Evolutionary conservation across 768 basidiomycete species (phyloP).

Genomic region (Mycena pura): DNA sequence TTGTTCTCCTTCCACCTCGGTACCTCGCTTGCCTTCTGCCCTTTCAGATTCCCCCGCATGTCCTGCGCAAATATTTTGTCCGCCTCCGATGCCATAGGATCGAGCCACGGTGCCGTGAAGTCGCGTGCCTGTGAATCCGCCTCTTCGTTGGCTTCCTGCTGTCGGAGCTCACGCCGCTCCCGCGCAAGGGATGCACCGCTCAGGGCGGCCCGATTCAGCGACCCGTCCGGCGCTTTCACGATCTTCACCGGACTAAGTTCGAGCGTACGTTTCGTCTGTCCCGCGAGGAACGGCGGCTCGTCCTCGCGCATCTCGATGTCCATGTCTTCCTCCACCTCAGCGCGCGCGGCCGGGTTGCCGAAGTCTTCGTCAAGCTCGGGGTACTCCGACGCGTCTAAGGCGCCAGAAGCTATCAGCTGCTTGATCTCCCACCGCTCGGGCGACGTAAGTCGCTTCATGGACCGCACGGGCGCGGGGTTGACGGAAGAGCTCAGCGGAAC

Average conservation of each 20-base stretch:
- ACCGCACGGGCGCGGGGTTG: conserved; percentile 64
- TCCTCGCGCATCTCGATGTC: conserved; percentile 98
- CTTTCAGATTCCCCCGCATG: conserved; percentile 78
- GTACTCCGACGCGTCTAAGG: conserved; percentile 90
- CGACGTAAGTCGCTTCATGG: conserved; percentile 89
- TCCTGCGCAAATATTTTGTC: conserved; percentile 96
- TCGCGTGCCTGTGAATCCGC: conserved; percentile 95
- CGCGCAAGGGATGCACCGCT: conserved; percentile 94
- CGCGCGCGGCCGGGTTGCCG: conserved; percentile 73
- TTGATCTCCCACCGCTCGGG: conserved; percentile 99
- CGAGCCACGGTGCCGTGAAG: conserved; percentile 96
- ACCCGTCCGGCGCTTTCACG: conserved; percentile 98
- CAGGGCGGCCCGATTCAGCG: conserved; percentile 92
- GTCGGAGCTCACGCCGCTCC: conserved; percentile 91
- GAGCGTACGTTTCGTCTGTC: conserved; percentile 94
- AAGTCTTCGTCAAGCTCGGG: conserved; percentile 92
- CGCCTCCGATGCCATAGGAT: conserved; percentile 91
- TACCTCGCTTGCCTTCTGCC: conserved; percentile 82
- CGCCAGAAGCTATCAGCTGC: conserved; percentile 96
- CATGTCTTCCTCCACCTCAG: conserved; percentile 94
- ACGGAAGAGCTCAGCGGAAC: conserved; percentile 71
- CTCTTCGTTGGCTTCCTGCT: conserved; percentile 92
- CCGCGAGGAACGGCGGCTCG: conserved; percentile 93
- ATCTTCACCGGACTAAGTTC: conserved; percentile 98
- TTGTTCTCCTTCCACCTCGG: conserved; percentile 97